Percentiles rank a stretch among this genome's conserved stretches.
phyloP scores from a whole-genome alignment of 495 filamentous ascomycete genomes.

The Friedmanniomyces simplex region DNA sequence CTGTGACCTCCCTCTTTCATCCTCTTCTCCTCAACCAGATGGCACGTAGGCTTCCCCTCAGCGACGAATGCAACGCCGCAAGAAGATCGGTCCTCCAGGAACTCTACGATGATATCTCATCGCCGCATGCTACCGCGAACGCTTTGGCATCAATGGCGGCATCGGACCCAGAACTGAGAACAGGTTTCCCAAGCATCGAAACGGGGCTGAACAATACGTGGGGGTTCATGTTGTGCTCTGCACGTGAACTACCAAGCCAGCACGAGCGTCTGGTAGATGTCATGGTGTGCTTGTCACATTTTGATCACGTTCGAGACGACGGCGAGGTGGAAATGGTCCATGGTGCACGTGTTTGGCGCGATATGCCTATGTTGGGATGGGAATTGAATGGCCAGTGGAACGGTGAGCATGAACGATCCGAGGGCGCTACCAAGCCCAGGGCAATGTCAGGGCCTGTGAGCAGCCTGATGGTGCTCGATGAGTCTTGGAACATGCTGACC shows the following conservation, averaged over 20 bases:
- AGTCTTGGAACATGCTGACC: too few relatives aligned
- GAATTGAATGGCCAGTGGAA: not conserved
- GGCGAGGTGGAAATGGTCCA: not conserved
- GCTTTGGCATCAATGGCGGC: not conserved
- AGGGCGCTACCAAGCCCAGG: not conserved
- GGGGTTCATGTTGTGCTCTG: not conserved
- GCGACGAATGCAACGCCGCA: not conserved
- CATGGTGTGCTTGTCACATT: not conserved
- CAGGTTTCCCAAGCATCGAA: too few relatives aligned
- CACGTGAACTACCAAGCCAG: not conserved
- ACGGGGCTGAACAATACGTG: not conserved
- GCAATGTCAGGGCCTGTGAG: too few relatives aligned
- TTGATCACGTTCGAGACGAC: not conserved
- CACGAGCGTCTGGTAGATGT: not conserved
- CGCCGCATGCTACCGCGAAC: not conserved
- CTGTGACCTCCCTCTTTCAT: too few relatives aligned
- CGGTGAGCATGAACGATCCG: not conserved
- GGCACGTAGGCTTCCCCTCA: not conserved
- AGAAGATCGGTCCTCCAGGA: not conserved
- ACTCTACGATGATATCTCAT: not conserved
- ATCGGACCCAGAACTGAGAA: too few relatives aligned
- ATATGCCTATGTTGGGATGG: not conserved
- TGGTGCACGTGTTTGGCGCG: not conserved
- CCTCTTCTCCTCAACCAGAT: not conserved
- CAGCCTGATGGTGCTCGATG: too few relatives aligned